Conservation (phyloP, 768 basidiomycete species). For the Termitomyces sp. region DNA sequence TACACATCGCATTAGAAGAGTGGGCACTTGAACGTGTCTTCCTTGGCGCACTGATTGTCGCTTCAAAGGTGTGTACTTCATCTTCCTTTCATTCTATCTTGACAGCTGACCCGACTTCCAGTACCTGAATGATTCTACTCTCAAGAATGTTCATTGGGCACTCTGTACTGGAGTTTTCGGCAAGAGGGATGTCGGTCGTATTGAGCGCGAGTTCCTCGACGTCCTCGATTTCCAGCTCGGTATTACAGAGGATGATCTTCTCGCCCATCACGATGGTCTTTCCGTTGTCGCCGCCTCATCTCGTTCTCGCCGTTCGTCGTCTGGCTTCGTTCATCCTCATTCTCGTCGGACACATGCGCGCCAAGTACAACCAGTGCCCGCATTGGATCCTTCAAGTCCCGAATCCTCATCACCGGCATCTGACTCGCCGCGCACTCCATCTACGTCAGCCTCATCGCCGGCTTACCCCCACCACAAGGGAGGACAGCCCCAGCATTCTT, state of each 20-base stretch:
- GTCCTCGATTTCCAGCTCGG: conserved; percentile 74
- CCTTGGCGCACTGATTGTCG: conserved; percentile 82
- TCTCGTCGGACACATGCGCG: not conserved
- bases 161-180: conserved; percentile 81
- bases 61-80: conserved; percentile 63
- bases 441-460: conserved; percentile 19
- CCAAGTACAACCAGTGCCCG: conserved; percentile 26
- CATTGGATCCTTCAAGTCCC: conserved; percentile 36
- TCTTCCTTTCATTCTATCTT: not conserved
- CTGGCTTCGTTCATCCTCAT: conserved; percentile 15
- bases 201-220: conserved; percentile 78
- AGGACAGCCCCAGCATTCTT: conserved; percentile 18
- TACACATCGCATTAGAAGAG: conserved; percentile 76
- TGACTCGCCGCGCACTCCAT: conserved; percentile 22
- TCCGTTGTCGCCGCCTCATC: conserved; percentile 19
- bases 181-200: conserved; percentile 74
- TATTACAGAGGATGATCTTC: conserved; percentile 58
- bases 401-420: conserved; percentile 27
- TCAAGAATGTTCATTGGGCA: conserved; percentile 91
- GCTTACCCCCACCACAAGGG: conserved; percentile 13
- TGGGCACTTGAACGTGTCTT: conserved; percentile 91
- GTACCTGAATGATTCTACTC: conserved; percentile 85
- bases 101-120: conserved; percentile 20
- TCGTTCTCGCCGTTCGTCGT: conserved; percentile 18
- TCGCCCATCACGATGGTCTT: conserved; percentile 42